These are phyloP conservation scores for Fraxinus pennsylvanica DNA, from an alignment of 257 asterid species.

Conservation along the genomic window DNA sequence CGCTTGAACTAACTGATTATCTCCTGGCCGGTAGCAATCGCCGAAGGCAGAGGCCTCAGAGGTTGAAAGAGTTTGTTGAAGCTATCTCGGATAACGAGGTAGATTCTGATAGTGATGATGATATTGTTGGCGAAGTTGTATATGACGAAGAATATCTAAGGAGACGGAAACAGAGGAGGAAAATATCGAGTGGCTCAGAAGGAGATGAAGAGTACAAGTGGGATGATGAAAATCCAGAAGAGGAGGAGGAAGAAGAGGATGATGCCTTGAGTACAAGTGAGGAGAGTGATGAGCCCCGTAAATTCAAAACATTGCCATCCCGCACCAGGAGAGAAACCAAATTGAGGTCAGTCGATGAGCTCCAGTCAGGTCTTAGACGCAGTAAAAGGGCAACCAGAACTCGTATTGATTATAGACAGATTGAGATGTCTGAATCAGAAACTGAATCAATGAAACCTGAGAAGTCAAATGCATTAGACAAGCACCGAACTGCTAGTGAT, in stretches of 20 bases:
- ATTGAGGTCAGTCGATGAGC: conserved; percentile 59
- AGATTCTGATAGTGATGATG: conserved; percentile 85
- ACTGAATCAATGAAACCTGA: conserved; percentile 50
- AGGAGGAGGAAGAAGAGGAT: conserved; percentile 71
- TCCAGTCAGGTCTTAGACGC: conserved; percentile 77
- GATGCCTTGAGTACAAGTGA: conserved; percentile 61
- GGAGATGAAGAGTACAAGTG: conserved; percentile 81
- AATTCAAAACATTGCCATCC: conserved; percentile 46
- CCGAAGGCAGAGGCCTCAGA: conserved; percentile 79
- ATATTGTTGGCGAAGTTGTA: conserved; percentile 89
- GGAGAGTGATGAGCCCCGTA: conserved; percentile 56
- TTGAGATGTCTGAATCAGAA: conserved; percentile 84
- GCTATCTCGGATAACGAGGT: conserved; percentile 74
- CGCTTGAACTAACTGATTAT: conserved; percentile 19
- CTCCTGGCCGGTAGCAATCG: conserved; percentile 56
- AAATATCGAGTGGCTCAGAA: conserved; percentile 84
- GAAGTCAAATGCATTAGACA: conserved; percentile 46
- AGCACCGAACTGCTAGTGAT: conserved; percentile 48
- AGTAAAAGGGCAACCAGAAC: conserved; percentile 86
- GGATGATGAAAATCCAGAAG: conserved; percentile 77
- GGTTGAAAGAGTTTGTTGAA: conserved; percentile 69
- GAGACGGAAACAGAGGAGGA: conserved; percentile 60
- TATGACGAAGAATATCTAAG: conserved; percentile 85
- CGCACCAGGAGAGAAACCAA: conserved; percentile 76
- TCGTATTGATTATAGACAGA: conserved; percentile 66